Evolutionary conservation across 768 basidiomycete genomes (phyloP), one percentile per base, ranked within the genome.

Genomic region (Hypsizygus marmoreus): DNA sequence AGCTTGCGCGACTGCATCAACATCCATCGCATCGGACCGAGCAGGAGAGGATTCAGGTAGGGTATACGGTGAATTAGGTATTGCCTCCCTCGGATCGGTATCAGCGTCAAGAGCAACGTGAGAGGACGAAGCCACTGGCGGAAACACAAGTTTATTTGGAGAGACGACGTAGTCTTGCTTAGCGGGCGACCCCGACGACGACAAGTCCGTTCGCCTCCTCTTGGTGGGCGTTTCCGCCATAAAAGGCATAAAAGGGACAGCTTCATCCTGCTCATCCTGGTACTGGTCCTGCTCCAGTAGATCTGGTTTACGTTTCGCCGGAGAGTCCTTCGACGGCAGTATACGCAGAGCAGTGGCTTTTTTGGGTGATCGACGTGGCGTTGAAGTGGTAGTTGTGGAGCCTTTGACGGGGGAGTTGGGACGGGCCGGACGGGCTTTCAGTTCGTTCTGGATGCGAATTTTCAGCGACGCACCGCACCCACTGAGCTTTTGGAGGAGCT

Each of bases 151-250:
- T 37, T 45, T 53, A 1, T 23, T 42, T 14, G 41, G 36, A 14
- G 24, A 5, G 22, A 34, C 32, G 22, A 11, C 45, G 17, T 50
- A 57, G 0, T 47, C 10, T 5, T 53, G 51, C 9, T 57, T 59
- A 20, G 12, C 34, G 10, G 42, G 51, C 6, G 50, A 49, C 11
- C 49, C 43, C 13, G 48, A 41, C 30, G 61, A 59, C 2, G 57
- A 41, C 7, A 52, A 37, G 7, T 64, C 64, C 2, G 63, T 36
- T 42, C 65, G 73, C 28, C 64, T 64, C 53, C 62, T 73, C 50
- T 77, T 77, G 25, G 64, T 68, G 0, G 76, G 77, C 4, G 77
- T 71, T 40, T 66, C 62, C 4, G 72, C 71, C 13, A 51, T 14
- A n/a, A n/a, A n/a, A n/a, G n/a, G n/a, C n/a, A n/a, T n/a, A n/a